A percentile compares a stretch with the other conserved stretches of the same genome.
phyloP scores from a whole-genome alignment of 768 basidiomycete genomes.

The Botryobasidium botryosum region DNA sequence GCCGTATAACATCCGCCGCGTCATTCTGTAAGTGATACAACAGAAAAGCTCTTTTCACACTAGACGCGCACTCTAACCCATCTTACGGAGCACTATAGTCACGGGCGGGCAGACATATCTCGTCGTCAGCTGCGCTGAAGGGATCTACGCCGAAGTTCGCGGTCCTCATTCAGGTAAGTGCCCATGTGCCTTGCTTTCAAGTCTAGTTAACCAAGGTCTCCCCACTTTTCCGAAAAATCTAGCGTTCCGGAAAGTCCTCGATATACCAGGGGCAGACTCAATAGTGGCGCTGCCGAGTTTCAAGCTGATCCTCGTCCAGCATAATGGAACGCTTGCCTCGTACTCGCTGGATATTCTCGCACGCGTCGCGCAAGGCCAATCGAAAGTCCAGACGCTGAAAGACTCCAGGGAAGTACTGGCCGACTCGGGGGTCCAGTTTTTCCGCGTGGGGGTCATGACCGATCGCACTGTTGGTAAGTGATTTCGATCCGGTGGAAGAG shows the following conservation, averaged over 20 bases:
- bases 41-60: neutral
- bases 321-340: constrained; percentile 37
- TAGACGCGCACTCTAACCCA: neutral
- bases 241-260: constrained; percentile 47
- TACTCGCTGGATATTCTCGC: constrained; percentile 60
- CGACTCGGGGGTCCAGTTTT: constrained; percentile 41
- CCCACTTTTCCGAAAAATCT: neutral
- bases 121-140: constrained; percentile 47
- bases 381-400: constrained; percentile 30
- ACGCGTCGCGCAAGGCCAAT: constrained; percentile 35
- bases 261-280: constrained; percentile 29
- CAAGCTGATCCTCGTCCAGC: constrained; percentile 52
- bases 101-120: constrained; percentile 37
- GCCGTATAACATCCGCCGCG: constrained; percentile 40
- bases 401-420: constrained; percentile 46
- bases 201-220: neutral
- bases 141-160: constrained; percentile 46
- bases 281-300: constrained; percentile 41
- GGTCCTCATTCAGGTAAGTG: constrained; percentile 35
- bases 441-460: constrained; percentile 35
- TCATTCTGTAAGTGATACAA: constrained; percentile 37
- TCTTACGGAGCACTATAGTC: constrained; percentile 19
- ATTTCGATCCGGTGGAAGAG: neutral
- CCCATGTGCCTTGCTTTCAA: neutral
- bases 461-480: constrained; percentile 40